Conservation (phyloP, 1,284 basidiomycete species). For the Melanopsichium pennsylvanicum region DNA sequence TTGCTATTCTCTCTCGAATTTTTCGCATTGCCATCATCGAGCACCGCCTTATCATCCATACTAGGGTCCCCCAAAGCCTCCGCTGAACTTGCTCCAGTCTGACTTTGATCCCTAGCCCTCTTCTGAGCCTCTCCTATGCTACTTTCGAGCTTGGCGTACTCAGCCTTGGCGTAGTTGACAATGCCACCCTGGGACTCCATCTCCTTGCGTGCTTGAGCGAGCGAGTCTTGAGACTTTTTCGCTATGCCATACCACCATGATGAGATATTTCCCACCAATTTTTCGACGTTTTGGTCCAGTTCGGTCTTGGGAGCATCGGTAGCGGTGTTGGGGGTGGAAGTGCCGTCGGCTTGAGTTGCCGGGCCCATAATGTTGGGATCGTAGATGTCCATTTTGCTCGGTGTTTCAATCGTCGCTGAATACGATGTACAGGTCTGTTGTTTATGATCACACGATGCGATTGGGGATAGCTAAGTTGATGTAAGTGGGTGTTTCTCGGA, state of each 20-base stretch:
- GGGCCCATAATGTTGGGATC: conserved; percentile 29
- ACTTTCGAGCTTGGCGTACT: conserved; percentile 51
- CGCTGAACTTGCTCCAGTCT: conserved; percentile 1
- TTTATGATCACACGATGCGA: too few relatives aligned
- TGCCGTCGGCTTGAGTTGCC: conserved; percentile 8
- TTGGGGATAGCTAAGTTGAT: too few relatives aligned
- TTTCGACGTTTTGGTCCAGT: conserved; percentile 57
- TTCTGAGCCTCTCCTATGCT: conserved; percentile 53
- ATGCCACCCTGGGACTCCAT: conserved; percentile 57
- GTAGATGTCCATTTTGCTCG: conserved; percentile 43
- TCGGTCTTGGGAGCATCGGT: conserved; percentile 27
- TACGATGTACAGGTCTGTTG: too few relatives aligned
- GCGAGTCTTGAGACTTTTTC: conserved; percentile 54
- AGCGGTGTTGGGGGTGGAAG: conserved; percentile 7
- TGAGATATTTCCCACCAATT: conserved; percentile 57
- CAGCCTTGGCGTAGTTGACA: conserved; percentile 46
- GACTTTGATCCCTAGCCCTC: conserved; percentile 44
- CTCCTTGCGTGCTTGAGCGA: conserved; percentile 45
- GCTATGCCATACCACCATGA: conserved; percentile 61
- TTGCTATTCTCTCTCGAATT: conserved; percentile 18
- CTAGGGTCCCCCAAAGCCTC: background rate
- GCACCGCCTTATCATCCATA: too few relatives aligned
- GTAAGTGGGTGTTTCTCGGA: too few relatives aligned
- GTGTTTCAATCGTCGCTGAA: too few relatives aligned
- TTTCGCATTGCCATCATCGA: too few relatives aligned